Percentiles rank a stretch among this genome's conserved stretches.
These are phyloP conservation scores for Themeda triandra DNA, from an alignment of 176 grass and related monocot genomes.

Conservation along the genomic window DNA sequence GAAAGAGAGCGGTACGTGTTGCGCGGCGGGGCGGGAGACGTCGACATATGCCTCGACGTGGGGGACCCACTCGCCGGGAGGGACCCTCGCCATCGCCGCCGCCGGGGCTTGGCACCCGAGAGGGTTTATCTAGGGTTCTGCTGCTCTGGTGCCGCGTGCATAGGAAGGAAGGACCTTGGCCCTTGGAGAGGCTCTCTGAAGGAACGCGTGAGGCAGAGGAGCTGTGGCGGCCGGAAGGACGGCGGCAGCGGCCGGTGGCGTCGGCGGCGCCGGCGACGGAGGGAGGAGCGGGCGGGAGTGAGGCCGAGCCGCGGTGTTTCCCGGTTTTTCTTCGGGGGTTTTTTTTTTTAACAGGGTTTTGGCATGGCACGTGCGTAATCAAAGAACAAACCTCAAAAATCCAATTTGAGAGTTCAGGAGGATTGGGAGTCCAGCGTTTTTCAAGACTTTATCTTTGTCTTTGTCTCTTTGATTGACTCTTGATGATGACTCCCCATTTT, in stretches of 20 bases:
- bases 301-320: neutral
- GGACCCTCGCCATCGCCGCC: constrained; percentile 44
- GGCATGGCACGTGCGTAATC: neutral
- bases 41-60: constrained; percentile 70
- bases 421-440: no score
- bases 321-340: neutral
- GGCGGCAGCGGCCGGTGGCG: neutral
- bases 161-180: neutral
- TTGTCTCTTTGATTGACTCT: no score
- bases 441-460: no score
- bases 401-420: no score
- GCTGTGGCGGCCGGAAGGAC: neutral
- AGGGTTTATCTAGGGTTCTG: constrained; percentile 50
- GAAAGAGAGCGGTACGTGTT: constrained; percentile 41
- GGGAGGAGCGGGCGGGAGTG: neutral
- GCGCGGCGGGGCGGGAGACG: constrained; percentile 35
- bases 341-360: neutral
- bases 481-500: no score
- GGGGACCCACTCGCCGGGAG: constrained; percentile 49
- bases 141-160: neutral
- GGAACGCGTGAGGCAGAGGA: neutral
- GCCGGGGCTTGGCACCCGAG: neutral
- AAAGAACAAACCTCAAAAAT: no score
- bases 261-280: neutral
- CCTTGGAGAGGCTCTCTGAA: neutral